Conservation (phyloP, 2,329 filamentous ascomycete genomes). For the Bertia moriformis region DNA sequence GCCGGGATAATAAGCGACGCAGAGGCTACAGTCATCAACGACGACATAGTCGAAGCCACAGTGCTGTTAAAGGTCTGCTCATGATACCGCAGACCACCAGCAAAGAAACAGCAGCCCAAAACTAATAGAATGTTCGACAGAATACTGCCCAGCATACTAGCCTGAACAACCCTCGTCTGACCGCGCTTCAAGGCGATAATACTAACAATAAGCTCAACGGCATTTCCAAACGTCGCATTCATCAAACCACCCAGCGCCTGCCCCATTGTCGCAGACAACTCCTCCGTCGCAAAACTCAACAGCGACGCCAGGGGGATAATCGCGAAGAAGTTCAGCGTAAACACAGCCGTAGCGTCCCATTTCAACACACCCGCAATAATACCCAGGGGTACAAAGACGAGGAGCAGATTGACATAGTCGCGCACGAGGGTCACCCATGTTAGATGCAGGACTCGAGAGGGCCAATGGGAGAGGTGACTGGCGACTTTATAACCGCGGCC, state of each 20-base stretch:
- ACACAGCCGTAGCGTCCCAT: slow-evolving; percentile 41
- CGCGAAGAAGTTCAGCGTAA: slow-evolving; percentile 48
- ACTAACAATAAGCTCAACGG: slow-evolving; percentile 56
- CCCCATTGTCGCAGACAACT: slow-evolving; percentile 42
- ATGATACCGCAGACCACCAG: slow-evolving; percentile 49
- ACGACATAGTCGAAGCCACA: slow-evolving; percentile 64
- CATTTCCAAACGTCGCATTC: slow-evolving; percentile 55
- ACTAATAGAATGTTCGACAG: slow-evolving; percentile 86
- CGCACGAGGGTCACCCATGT: slow-evolving; percentile 4
- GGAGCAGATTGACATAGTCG: slow-evolving; percentile 30
- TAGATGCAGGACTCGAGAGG: not conserved
- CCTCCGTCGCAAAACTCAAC: slow-evolving; percentile 50
- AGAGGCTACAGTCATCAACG: slow-evolving; percentile 61
- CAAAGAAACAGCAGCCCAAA: slow-evolving; percentile 66
- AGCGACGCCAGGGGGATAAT: slow-evolving; percentile 48
- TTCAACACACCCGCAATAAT: slow-evolving; percentile 35
- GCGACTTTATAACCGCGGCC: no score
- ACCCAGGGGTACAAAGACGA: slow-evolving; percentile 50
- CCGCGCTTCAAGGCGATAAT: slow-evolving; percentile 75
- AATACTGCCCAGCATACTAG: slow-evolving; percentile 92
- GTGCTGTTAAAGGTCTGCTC: slow-evolving; percentile 65
- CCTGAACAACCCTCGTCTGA: slow-evolving; percentile 92
- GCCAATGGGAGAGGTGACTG: no score
- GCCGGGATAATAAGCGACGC: slow-evolving; percentile 70
- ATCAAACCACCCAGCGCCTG: slow-evolving; percentile 47